Base-by-base conservation (phyloP, 768 basidiomycete genomes). In the Leccinellum rugosiceps region DNA sequence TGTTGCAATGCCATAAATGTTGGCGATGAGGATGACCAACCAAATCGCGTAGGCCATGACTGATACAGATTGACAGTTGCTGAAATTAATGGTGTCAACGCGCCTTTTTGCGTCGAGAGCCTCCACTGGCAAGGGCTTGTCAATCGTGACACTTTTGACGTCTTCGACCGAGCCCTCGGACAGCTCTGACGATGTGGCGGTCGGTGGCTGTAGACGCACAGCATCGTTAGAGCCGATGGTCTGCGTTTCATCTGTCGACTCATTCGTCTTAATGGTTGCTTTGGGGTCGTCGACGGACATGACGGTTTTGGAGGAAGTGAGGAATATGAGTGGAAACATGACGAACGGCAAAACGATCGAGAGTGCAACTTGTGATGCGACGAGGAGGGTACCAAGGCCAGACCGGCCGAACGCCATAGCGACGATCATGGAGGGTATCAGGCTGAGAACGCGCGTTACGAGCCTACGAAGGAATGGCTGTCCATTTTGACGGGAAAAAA, bases 1-100 rank as follows among this genome's bases (percentile, higher is more conserved):
- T 69, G 77, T 73, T 6, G 77, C 78, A 44, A 84, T 77, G 25
- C 80, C 83, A 64, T 83, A 84, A 19, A 62, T 68, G 58, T 84
- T 84, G 15, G 83, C 82, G 28, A 78, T 56, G n/a, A 79, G 52
- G 3, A 84, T 74, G 32, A 83, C 69, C 3, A 66, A 65, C 73
- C 79, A 83, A 25, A 84, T 72, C 6, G 67, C 56, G 56, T 80
- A 83, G n/a, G 81, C 75, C 19, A 80, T 38, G 6, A 58, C 52
- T 17, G 75, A 76, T n/a, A 80, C 55, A 6, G 73, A 17, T 41
- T 69, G 69, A 4, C 74, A 68, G 56, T 75, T 80, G 63, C 75
- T 78, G 61, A 67, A 79, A 59, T 80, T 74, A n/a, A 78, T 59
- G 50, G 61, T 63, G 54, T 71, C 65, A 44, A 61, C 30, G 28